phyloP scores from a whole-genome alignment of 2,329 filamentous ascomycete genomes.

The Neofusicoccum cordaticola region DNA sequence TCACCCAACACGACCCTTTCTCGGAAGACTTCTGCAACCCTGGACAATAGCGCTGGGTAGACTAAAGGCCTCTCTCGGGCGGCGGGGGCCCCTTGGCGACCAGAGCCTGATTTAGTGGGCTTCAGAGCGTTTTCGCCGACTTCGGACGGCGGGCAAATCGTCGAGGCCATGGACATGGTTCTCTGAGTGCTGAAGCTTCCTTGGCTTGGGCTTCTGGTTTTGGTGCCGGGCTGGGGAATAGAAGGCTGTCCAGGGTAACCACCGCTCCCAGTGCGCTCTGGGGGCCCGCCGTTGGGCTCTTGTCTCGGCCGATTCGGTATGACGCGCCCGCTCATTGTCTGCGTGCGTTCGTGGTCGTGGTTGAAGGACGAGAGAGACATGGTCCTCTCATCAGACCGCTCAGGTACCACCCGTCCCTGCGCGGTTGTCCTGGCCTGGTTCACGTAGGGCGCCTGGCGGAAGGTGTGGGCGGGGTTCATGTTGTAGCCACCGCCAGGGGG shows the following conservation, averaged over 20 bases:
- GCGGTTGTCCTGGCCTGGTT: slow-evolving; percentile 75
- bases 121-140: slow-evolving; percentile 52
- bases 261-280: neutral
- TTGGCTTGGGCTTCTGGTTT: slow-evolving; percentile 35
- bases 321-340: slow-evolving; percentile 89
- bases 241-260: slow-evolving; percentile 16
- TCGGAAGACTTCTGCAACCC: slow-evolving; percentile 87
- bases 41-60: slow-evolving; percentile 90
- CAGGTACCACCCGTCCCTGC: slow-evolving; percentile 86
- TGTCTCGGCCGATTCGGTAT: slow-evolving; percentile 75
- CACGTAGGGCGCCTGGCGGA: slow-evolving; percentile 74
- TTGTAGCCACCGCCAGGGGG: slow-evolving; percentile 50
- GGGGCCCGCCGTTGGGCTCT: slow-evolving; percentile 25
- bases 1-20: slow-evolving; percentile 84
- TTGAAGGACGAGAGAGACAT: slow-evolving; percentile 93
- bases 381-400: slow-evolving; percentile 84
- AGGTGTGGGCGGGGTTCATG: slow-evolving; percentile 66
- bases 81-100: slow-evolving; percentile 49
- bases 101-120: slow-evolving; percentile 34
- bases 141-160: slow-evolving; percentile 65
- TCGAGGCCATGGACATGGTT: slow-evolving; percentile 92
- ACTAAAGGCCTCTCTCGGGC: slow-evolving; percentile 73
- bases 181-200: slow-evolving; percentile 54
- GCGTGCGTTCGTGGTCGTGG: slow-evolving; percentile 71
- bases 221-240: slow-evolving; percentile 27